These are phyloP conservation scores for Diplodia intermedia DNA, from an alignment of 2,329 filamentous ascomycete genomes.

Conservation along the genomic window DNA sequence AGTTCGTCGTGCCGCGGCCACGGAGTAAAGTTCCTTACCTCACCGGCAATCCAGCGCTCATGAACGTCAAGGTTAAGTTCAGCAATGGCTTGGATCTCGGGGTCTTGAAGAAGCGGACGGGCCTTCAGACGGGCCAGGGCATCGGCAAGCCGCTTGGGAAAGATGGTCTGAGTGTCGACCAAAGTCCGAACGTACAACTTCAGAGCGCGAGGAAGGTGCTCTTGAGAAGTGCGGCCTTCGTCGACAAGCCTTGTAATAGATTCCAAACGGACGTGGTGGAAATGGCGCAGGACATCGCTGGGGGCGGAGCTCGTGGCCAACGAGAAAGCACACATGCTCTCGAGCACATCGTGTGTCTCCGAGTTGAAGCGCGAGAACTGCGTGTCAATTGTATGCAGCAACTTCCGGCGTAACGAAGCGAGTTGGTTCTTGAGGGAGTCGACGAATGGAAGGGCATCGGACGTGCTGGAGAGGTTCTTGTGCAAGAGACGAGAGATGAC, in stretches of 20 bases:
- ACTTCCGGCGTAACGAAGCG: conserved; percentile 65
- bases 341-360: conserved; percentile 63
- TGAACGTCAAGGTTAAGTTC: conserved; percentile 79
- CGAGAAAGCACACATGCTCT: conserved; percentile 81
- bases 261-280: conserved; percentile 74
- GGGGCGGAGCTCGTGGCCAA: conserved; percentile 81
- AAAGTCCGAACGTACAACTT: conserved; percentile 78
- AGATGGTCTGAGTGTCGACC: conserved; percentile 75
- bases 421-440: conserved; percentile 70
- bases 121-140: conserved; percentile 73
- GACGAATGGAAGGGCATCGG: conserved; percentile 59
- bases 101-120: conserved; percentile 74
- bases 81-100: conserved; percentile 68
- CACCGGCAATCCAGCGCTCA: conserved; percentile 79
- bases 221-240: conserved; percentile 52
- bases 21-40: conserved; percentile 83
- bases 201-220: conserved; percentile 69
- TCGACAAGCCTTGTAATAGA: conserved; percentile 71
- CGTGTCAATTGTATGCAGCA: conserved; percentile 70
- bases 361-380: conserved; percentile 48
- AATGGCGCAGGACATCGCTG: conserved; percentile 78
- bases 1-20: conserved; percentile 83
- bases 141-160: conserved; percentile 74
- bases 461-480: conserved; percentile 70
- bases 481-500: conserved; percentile 77